Evolutionary conservation across 1,284 basidiomycete genomes (phyloP), one percentile per base, ranked within the genome.

Genomic region (Bjerkandera adusta): DNA sequence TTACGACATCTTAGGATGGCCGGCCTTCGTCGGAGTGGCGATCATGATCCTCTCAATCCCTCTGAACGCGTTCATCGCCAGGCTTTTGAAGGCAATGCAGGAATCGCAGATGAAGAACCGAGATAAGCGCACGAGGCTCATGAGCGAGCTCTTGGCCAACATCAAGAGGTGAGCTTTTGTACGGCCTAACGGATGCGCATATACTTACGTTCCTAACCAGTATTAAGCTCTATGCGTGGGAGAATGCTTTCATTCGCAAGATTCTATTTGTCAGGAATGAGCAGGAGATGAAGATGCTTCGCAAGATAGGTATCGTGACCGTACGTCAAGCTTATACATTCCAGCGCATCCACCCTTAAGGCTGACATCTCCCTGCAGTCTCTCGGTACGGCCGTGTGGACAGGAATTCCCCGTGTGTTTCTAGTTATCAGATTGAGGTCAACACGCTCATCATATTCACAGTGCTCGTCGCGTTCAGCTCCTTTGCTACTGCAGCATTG

Each of bases 81-180:
- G 82, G 8, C 70, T 83, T 50, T 69, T 93, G 53, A 96, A 96
- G 64, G 73, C 68, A 39, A 79, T 95, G 70, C 90, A 95, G 62
- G 81, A 90, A 52, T 59, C 81, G 56, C 91, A 97, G 63, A 97
- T 97, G 95, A 92, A 91, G 67, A 92, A 89, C 64, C 79, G 93
- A 52, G 87, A 89, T 59, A 73, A 80, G 56, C 76, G 88, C 30
- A 89, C 87, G 7, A 69, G 82, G 38, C 63, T 89, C 32, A 90
- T 90, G 88, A 89, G 76, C 46, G 90, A 92, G 62, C 72, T 96
- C 20, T 70, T 97, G 11, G 80, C 83, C 52, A 97, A 96, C 62
- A 97, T 98, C 62, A 89, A 91, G 64, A 92, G 84, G 85, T 82
- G 32, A n/a, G n/a, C n/a, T n/a, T n/a, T n/a, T n/a, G n/a, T n/a